Base-by-base conservation (phyloP, 495 filamentous ascomycete genomes). In the Clohesyomyces aquaticus region DNA sequence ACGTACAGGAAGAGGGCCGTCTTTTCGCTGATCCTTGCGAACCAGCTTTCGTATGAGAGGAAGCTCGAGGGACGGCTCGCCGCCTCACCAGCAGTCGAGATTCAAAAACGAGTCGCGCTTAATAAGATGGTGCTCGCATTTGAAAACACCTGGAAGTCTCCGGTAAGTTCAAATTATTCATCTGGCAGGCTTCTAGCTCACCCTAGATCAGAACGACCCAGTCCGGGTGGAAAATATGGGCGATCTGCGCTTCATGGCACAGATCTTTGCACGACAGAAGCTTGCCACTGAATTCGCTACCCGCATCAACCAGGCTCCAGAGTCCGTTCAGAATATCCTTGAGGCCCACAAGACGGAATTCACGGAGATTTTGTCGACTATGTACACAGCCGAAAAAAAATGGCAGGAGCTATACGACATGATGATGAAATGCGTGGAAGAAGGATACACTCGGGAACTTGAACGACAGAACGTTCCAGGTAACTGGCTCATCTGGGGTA, bases 21-120 rank as follows among this genome's bases (percentile, higher is more conserved):
- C n/a, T 66, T 60, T 23, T n/a, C 47, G 10, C 41, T 55, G 2
- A 66, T 66, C 26, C 52, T 66, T 52, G 63, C 63, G 3, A 23
- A 57, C 19, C 57, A 66, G 18, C 4, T 54, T 25, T 14, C 50
- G 25, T 45, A 42, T 19, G 26, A 18, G 25, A 35, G 4, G 11
- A 35, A 38, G 35, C 14, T 1, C 14, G 23, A 16, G 16, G 12
- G 4, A 1, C 22, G 4, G 1, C 19, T 2, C 21, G 3, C 45
- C 45, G 18, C 25, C n/a, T 18, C 32, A 10, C 3, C 11, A 26
- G 18, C 18, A 16, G 28, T 18, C 43, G 10, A 29, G 23, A 19
- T 64, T n/a, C 43, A 64, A 22, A 6, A 23, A 22, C 23, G 22
- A 22, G 25, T 64, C 16, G 53, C 61, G 2, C 35, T 26, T 21